Conservation (phyloP, 257 asterid genomes). For the Solanum clarkiae region DNA sequence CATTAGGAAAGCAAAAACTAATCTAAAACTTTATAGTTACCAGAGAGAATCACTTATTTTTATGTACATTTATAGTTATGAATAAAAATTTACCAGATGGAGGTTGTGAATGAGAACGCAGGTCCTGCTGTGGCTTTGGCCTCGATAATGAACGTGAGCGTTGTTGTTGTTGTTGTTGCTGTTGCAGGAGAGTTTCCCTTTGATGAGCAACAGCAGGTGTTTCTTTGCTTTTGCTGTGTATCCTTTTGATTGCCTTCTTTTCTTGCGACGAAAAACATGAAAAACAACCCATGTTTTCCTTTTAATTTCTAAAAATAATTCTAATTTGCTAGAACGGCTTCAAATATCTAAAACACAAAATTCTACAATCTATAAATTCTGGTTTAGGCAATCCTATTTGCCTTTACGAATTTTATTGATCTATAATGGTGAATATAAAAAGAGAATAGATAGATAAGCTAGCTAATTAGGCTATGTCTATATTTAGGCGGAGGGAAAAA, state of each 20-base stretch:
- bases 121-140: background rate
- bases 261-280: constrained; percentile 11
- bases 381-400: background rate
- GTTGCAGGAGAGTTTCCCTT: background rate
- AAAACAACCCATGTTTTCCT: constrained; percentile 6
- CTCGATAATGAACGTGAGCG: background rate
- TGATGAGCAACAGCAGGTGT: background rate
- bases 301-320: background rate
- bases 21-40: background rate
- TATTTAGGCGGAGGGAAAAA: background rate
- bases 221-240: background rate
- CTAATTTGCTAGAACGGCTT: background rate
- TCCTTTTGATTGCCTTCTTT: constrained; percentile 3
- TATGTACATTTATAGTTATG: background rate
- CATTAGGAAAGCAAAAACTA: background rate
- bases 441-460: background rate
- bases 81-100: background rate
- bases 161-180: background rate
- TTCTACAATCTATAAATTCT: background rate
- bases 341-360: background rate
- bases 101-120: background rate
- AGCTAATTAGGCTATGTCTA: background rate
- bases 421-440: background rate
- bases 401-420: background rate
- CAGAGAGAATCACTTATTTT: background rate